These are phyloP conservation scores for Narthecium ossifragum DNA, from an alignment of 106 monocot species.

Conservation along the genomic window DNA sequence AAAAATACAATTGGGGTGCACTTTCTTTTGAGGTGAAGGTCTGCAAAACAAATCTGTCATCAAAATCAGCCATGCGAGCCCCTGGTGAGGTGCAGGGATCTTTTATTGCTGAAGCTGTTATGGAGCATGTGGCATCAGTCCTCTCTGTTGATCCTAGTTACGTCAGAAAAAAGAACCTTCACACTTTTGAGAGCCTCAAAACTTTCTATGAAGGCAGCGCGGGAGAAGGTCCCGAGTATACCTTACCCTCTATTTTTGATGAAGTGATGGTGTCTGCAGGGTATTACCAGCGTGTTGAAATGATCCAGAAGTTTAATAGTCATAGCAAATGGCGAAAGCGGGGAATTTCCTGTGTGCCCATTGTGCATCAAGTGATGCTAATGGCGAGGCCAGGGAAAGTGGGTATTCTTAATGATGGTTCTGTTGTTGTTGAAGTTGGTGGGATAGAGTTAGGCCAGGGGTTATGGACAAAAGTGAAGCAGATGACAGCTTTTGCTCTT, in stretches of 20 bases:
- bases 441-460: conserved; percentile 86
- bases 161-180: conserved; percentile 52
- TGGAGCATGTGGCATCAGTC: conserved; percentile 65
- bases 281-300: conserved; percentile 24
- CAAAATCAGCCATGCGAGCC: conserved; percentile 70
- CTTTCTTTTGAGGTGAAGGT: conserved; percentile 62
- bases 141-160: conserved; percentile 41
- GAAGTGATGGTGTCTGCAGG: conserved; percentile 23
- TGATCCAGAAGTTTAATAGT: conserved; percentile 41
- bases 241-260: conserved; percentile 41
- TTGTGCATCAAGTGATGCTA: conserved; percentile 31
- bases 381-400: conserved; percentile 66
- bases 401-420: conserved; percentile 62
- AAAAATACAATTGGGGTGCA: conserved; percentile 86
- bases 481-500: conserved; percentile 71
- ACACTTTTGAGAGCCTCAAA: conserved; percentile 53
- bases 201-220: conserved; percentile 30
- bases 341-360: conserved; percentile 64
- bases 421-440: conserved; percentile 81
- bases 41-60: conserved; percentile 61
- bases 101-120: conserved; percentile 71
- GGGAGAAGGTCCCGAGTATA: conserved; percentile 49
- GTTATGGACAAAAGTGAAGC: conserved; percentile 90
- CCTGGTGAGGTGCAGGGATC: conserved; percentile 82
- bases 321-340: conserved; percentile 59